Base-by-base conservation (phyloP, 2,329 filamentous ascomycete species). In the Trichoderma guizhouense region DNA sequence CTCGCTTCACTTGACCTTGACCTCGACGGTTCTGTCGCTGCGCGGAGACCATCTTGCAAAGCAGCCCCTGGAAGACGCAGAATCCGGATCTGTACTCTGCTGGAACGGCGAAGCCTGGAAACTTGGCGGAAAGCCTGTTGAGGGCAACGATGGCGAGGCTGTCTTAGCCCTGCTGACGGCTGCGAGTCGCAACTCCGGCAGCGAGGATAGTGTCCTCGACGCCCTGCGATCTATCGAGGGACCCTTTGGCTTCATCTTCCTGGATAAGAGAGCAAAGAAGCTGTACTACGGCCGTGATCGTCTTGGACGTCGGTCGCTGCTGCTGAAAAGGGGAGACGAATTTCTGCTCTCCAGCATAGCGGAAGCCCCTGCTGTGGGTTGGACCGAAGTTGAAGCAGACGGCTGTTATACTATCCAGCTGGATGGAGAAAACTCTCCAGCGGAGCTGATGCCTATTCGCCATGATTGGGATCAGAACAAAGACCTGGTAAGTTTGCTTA, bases 21-120 rank as follows among this genome's bases (percentile, higher is more conserved):
- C 90, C 14, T 96, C 95, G 7, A 97, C 94, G 0, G 95, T 99
- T 0, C 88, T 98, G n/a, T 91, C 94, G 5, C 85, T 99, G n/a
- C 90, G 96, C 76, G 95, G 95, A 30, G 87, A 90, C 64, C 84
- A 88, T 73, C 79, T 96, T 64, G 89, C 91, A 7, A 79, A 83
- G 39, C 96, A 98, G 80, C 96, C 96, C 2, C 87, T 97, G 5
- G 80, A 87, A 55, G 88, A 92, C 74, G 47, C 78, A 3, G 74
- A 76, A 0, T 86, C 86, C 0, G 85, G 86, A 5, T 93, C 91
- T 1, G 84, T 93, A 1, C 85, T 99, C 2, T 98, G 95, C 86
- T 99, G 96, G 96, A 99, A 99, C 78, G 96, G 96, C 57, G 96
- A 99, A 80, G 95, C 94, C 1, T 99, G 96, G 96, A 91, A 88